These are phyloP conservation scores for Austroboletus rostrupii DNA, from an alignment of 1,284 basidiomycete species.

Conservation along the genomic window DNA sequence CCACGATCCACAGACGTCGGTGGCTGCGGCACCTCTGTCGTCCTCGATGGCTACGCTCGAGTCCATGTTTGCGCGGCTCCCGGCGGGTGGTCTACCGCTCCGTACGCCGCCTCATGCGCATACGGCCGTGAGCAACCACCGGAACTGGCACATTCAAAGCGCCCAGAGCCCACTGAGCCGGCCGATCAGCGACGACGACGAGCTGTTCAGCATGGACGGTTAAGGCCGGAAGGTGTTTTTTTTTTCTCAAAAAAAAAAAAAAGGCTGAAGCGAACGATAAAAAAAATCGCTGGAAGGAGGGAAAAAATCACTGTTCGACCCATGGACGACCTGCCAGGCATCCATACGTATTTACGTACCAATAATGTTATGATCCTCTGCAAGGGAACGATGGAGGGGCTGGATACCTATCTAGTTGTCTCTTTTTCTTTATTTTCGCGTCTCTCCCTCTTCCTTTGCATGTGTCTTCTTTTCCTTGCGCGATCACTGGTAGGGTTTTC, in stretches of 20 bases:
- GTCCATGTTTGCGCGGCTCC: slow-evolving; percentile 44
- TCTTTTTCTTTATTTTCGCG: slow-evolving; percentile 3
- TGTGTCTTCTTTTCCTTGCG: slow-evolving; percentile 4
- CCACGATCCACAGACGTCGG: slow-evolving; percentile 7
- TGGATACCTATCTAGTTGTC: slow-evolving; percentile 30
- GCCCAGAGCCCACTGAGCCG: slow-evolving; percentile 53
- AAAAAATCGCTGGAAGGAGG: neutral
- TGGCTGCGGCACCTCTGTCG: slow-evolving; percentile 8
- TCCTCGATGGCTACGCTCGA: slow-evolving; percentile 38
- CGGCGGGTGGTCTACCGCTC: slow-evolving; percentile 28
- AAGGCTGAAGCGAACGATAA: neutral
- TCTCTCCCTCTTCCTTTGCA: neutral
- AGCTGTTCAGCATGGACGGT: slow-evolving; percentile 65
- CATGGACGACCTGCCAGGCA: slow-evolving; percentile 10
- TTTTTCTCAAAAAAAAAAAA: neutral
- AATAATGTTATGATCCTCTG: slow-evolving; percentile 23
- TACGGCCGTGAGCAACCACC: slow-evolving; percentile 34
- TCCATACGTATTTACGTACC: slow-evolving; percentile 24
- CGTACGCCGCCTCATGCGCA: slow-evolving; percentile 35
- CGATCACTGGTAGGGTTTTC: slow-evolving; percentile 4
- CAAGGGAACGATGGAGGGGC: slow-evolving; percentile 24
- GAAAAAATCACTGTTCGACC: slow-evolving; percentile 8
- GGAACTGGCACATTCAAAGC: slow-evolving; percentile 36
- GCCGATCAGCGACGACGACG: slow-evolving; percentile 60
- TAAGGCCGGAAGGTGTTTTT: slow-evolving; percentile 15